A percentile compares a stretch with the other conserved stretches of the same genome.
Evolutionary conservation across 1,284 basidiomycete species (phyloP).

Genomic region (Vanrija humicola): DNA sequence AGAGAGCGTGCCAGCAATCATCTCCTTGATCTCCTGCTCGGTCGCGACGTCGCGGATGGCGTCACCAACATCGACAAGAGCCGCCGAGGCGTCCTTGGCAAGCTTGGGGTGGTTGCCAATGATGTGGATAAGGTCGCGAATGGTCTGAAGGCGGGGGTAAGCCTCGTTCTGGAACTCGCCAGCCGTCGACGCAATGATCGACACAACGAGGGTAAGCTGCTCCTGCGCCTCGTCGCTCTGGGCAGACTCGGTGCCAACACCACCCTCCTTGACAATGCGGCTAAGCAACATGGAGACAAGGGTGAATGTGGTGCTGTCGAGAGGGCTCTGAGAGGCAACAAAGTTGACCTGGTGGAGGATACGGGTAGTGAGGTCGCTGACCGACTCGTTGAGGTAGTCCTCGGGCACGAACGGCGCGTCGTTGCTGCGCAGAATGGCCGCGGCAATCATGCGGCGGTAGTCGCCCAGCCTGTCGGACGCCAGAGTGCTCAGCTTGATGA

Average conservation of each 20-base stretch:
- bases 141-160: slow-evolving; percentile 69
- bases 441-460: slow-evolving; percentile 66
- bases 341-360: slow-evolving; percentile 82
- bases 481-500: slow-evolving; percentile 52
- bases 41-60: slow-evolving; percentile 69
- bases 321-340: slow-evolving; percentile 73
- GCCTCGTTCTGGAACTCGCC: slow-evolving; percentile 63
- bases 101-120: slow-evolving; percentile 76
- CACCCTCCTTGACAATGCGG: slow-evolving; percentile 66
- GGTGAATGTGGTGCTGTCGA: slow-evolving; percentile 80
- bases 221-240: slow-evolving; percentile 73
- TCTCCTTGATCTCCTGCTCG: slow-evolving; percentile 59
- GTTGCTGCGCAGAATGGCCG: slow-evolving; percentile 71
- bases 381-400: slow-evolving; percentile 62
- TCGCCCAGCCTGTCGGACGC: slow-evolving; percentile 65
- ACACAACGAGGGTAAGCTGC: slow-evolving; percentile 78
- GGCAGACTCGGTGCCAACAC: slow-evolving; percentile 58
- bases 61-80: slow-evolving; percentile 77
- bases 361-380: slow-evolving; percentile 68
- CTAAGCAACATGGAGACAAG: slow-evolving; percentile 75
- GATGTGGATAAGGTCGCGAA: slow-evolving; percentile 69
- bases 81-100: slow-evolving; percentile 78
- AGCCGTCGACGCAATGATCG: slow-evolving; percentile 80
- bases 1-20: slow-evolving; percentile 72
- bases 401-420: slow-evolving; percentile 66